Evolutionary conservation across 805 yeast species (phyloP).

Genomic region (Torulaspora quercuum): DNA sequence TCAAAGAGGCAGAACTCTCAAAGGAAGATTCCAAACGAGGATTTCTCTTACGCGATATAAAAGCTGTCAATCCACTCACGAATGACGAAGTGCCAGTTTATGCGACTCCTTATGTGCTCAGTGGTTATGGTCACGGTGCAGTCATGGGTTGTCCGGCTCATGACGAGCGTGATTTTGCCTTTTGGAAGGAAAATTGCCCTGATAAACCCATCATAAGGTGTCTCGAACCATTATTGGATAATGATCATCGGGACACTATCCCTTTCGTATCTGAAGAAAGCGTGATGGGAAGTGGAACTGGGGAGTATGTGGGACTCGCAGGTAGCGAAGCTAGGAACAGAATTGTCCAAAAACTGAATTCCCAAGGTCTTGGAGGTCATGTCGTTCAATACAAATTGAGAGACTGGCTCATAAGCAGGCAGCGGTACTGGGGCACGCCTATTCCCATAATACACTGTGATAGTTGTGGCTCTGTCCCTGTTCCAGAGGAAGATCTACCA

Average conservation of each 20-base stretch:
- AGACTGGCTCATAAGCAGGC: slow-evolving; percentile 94
- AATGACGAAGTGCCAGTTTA: slow-evolving; percentile 60
- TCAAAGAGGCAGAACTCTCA: slow-evolving; percentile 38
- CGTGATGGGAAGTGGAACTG: slow-evolving; percentile 45
- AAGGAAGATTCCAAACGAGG: slow-evolving; percentile 60
- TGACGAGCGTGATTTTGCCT: slow-evolving; percentile 76
- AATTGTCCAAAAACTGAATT: slow-evolving; percentile 44
- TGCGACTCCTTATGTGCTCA: slow-evolving; percentile 87
- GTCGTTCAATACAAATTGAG: slow-evolving; percentile 62
- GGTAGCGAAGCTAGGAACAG: slow-evolving; percentile 48
- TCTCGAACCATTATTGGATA: slow-evolving; percentile 42
- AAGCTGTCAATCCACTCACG: slow-evolving; percentile 58
- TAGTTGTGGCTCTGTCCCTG: slow-evolving; percentile 85
- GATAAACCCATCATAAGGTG: slow-evolving; percentile 41
- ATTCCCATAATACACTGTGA: slow-evolving; percentile 91
- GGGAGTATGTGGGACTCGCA: slow-evolving; percentile 49
- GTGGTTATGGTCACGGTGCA: slow-evolving; percentile 84
- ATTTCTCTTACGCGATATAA: slow-evolving; percentile 43
- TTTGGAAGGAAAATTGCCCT: slow-evolving; percentile 69
- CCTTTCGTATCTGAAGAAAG: slow-evolving; percentile 47
- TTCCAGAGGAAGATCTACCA: slow-evolving; percentile 83
- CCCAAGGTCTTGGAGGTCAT: slow-evolving; percentile 42
- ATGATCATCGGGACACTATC: slow-evolving; percentile 12
- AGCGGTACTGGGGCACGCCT: slow-evolving; percentile 98
- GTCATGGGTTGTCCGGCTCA: slow-evolving; percentile 99